phyloP scores from a whole-genome alignment of 202 grass and related monocot species.

The Saccharum hybrid region DNA sequence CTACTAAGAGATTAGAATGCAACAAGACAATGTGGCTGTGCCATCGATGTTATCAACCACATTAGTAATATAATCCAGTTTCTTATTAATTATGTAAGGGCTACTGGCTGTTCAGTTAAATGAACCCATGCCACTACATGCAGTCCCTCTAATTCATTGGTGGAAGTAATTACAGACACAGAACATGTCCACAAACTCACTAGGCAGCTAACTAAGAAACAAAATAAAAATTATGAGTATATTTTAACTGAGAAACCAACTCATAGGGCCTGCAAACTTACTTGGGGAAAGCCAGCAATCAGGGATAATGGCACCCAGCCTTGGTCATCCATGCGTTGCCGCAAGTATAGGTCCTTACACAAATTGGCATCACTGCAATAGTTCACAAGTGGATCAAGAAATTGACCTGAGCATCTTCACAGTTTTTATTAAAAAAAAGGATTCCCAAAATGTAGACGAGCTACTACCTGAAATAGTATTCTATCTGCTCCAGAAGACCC shows the following conservation, averaged over 20 bases:
- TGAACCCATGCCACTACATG: background rate
- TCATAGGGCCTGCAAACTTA: constrained; percentile 38
- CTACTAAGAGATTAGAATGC: background rate
- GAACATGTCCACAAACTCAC: background rate
- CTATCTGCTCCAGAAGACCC: constrained; percentile 69
- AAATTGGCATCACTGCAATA: constrained; percentile 83
- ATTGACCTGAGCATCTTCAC: background rate
- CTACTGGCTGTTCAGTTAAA: constrained; percentile 4
- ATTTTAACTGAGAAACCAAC: background rate
- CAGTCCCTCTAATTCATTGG: background rate
- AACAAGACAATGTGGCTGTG: background rate
- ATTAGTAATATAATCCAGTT: constrained; percentile 8
- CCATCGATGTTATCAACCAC: background rate
- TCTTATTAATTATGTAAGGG: background rate
- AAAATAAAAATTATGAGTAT: background rate
- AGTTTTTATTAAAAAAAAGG: constrained; percentile 12
- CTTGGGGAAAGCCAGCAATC: constrained; percentile 77
- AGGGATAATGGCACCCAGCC: constrained; percentile 88
- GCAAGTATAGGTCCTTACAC: constrained; percentile 82
- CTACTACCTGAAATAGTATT: constrained; percentile 94
- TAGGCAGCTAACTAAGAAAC: constrained; percentile 14
- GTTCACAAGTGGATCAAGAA: constrained; percentile 1
- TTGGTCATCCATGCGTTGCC: constrained; percentile 75
- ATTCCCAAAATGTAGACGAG: background rate
- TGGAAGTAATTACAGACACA: constrained; percentile 14